Conservation (phyloP, 805 yeast genomes). For the Myxozyma sirexii region DNA sequence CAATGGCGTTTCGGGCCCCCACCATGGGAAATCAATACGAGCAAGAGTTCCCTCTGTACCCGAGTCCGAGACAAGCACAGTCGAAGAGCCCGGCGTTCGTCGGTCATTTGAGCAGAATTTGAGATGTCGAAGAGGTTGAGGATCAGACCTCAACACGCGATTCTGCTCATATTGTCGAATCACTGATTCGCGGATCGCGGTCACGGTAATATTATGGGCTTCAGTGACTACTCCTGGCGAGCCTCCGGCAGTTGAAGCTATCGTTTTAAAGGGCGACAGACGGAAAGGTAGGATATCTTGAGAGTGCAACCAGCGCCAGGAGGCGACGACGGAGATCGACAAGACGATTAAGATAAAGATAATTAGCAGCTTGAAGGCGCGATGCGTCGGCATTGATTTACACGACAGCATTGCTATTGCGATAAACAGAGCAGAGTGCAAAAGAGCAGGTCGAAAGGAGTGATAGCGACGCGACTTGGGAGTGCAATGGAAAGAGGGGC, state of each 20-base stretch:
- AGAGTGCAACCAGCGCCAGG: neutral
- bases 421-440: too few species aligned
- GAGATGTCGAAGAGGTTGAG: slow-evolving; percentile 2
- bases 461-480: too few species aligned
- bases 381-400: neutral
- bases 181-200: slow-evolving; percentile 1
- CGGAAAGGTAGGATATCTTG: neutral
- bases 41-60: slow-evolving; percentile 20
- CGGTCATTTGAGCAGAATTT: slow-evolving; percentile 5
- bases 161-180: slow-evolving; percentile 12
- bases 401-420: too few species aligned
- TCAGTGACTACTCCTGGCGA: neutral
- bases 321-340: neutral
- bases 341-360: neutral
- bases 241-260: too few species aligned
- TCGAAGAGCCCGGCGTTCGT: neutral
- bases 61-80: slow-evolving; percentile 4
- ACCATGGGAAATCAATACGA: slow-evolving; percentile 3
- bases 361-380: neutral
- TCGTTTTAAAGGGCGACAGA: neutral
- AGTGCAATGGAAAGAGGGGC: too few species aligned
- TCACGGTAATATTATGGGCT: neutral
- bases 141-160: neutral
- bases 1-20: neutral
- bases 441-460: too few species aligned